phyloP scores from a whole-genome alignment of 176 grass and related monocot genomes.

The Carex cristatella region DNA sequence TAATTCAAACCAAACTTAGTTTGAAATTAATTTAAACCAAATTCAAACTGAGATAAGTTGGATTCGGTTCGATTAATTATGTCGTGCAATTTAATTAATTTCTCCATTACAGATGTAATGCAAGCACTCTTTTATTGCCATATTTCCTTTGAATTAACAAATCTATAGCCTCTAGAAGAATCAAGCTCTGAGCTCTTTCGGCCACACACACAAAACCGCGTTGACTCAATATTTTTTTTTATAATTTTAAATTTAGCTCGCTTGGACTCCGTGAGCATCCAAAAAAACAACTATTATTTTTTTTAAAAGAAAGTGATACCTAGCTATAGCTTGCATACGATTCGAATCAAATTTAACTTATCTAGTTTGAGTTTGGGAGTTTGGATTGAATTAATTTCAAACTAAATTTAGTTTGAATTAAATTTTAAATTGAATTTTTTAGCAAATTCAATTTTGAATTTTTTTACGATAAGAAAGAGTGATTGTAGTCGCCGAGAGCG shows the following conservation, averaged over 20 bases:
- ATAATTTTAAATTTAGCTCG: background rate
- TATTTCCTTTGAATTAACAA: constrained; percentile 2
- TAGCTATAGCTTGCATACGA: no score
- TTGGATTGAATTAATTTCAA: no score
- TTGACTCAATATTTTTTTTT: background rate
- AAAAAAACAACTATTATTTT: constrained; percentile 10
- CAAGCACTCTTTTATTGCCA: background rate
- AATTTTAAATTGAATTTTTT: no score
- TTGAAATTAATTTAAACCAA: no score
- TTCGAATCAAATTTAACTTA: no score
- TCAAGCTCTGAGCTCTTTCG: constrained; percentile 19
- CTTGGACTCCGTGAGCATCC: constrained; percentile 6
- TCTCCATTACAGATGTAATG: background rate
- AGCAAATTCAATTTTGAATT: no score
- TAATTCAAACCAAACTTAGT: no score
- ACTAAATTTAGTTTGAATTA: no score
- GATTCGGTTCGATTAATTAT: background rate
- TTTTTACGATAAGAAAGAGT: no score
- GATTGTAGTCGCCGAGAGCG: no score
- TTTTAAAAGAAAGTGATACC: background rate
- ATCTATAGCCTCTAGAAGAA: constrained; percentile 7
- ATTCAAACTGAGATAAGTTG: no score
- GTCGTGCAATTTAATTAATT: constrained; percentile 7
- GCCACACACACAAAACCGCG: constrained; percentile 27
- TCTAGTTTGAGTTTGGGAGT: no score